These are phyloP conservation scores for Xylaria bambusicola DNA, from an alignment of 495 filamentous ascomycete species.

Conservation along the genomic window DNA sequence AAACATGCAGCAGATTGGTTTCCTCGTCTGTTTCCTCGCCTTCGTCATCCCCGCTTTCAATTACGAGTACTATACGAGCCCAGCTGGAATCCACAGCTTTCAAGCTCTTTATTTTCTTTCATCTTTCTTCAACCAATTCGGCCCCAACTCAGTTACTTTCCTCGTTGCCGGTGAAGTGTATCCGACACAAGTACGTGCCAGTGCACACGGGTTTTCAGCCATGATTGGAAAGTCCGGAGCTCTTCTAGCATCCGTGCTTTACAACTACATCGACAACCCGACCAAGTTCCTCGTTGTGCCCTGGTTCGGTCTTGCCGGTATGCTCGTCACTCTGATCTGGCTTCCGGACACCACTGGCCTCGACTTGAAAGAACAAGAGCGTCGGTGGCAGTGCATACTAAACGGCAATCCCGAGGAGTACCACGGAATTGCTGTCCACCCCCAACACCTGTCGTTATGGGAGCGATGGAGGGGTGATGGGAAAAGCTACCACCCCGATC, in stretches of 20 bases:
- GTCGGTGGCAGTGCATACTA: constrained; percentile 79
- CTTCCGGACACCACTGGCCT: constrained; percentile 91
- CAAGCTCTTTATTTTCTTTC: constrained; percentile 92
- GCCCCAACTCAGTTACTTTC: constrained; percentile 90
- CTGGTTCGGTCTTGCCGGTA: constrained; percentile 86
- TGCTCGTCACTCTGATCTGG: constrained; percentile 75
- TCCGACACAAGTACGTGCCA: constrained; percentile 85
- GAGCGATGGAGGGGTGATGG: constrained; percentile 71
- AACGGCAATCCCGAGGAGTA: constrained; percentile 74
- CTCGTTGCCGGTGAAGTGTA: constrained; percentile 88
- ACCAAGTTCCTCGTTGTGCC: constrained; percentile 84
- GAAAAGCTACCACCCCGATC: constrained; percentile 75
- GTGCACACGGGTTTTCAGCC: constrained; percentile 86
- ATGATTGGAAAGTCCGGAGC: constrained; percentile 83
- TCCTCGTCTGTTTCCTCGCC: constrained; percentile 82
- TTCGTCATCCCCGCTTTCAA: constrained; percentile 85
- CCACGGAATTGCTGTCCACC: constrained; percentile 85
- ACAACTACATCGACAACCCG: constrained; percentile 81
- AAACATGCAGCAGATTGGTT: constrained; percentile 88
- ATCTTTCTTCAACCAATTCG: constrained; percentile 96
- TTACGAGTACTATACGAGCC: constrained; percentile 72
- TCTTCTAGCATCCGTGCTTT: constrained; percentile 77
- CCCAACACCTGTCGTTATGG: constrained; percentile 79
- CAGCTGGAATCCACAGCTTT: constrained; percentile 71
- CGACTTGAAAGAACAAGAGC: constrained; percentile 92